Conservation (phyloP, 768 basidiomycete species). For the Naganishia friedmannii region DNA sequence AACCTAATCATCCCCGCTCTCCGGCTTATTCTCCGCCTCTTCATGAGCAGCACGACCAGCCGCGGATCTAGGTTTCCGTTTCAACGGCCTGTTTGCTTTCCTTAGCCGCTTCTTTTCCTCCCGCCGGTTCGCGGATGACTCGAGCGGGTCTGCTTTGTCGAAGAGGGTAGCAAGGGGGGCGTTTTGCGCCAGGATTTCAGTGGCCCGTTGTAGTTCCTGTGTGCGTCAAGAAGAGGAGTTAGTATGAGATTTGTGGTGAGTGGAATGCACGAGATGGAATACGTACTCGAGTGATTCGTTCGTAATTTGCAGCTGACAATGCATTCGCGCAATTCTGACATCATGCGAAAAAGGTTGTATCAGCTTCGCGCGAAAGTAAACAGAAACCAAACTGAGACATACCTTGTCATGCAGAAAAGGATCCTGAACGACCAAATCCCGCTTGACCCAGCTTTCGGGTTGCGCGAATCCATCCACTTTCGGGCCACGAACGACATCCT, state of each 20-base stretch:
- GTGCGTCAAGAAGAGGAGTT: not conserved
- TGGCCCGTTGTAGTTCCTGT: conserved; percentile 4
- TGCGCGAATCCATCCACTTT: conserved; percentile 33
- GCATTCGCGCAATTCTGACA: conserved; percentile 12
- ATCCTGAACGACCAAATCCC: conserved; percentile 47
- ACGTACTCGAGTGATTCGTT: conserved; percentile 4
- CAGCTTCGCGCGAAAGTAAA: not conserved
- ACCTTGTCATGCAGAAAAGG: conserved; percentile 51
- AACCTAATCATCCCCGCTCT: not conserved
- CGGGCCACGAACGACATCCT: not conserved
- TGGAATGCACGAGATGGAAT: not conserved
- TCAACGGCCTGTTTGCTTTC: not conserved
- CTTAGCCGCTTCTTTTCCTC: not conserved
- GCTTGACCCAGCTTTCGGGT: conserved; percentile 42
- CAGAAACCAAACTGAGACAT: conserved; percentile 4
- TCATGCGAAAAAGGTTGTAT: not conserved
- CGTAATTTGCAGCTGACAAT: not conserved
- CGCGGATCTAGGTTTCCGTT: not conserved
- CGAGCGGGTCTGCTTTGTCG: not conserved
- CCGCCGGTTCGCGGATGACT: not conserved
- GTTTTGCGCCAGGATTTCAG: not conserved
- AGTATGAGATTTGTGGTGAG: not conserved
- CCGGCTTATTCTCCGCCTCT: not conserved
- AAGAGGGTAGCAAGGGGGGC: not conserved
- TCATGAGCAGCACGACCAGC: not conserved